Conservation (phyloP, 2,329 filamentous ascomycete genomes). For the Calonectria pseudoreteaudii region DNA sequence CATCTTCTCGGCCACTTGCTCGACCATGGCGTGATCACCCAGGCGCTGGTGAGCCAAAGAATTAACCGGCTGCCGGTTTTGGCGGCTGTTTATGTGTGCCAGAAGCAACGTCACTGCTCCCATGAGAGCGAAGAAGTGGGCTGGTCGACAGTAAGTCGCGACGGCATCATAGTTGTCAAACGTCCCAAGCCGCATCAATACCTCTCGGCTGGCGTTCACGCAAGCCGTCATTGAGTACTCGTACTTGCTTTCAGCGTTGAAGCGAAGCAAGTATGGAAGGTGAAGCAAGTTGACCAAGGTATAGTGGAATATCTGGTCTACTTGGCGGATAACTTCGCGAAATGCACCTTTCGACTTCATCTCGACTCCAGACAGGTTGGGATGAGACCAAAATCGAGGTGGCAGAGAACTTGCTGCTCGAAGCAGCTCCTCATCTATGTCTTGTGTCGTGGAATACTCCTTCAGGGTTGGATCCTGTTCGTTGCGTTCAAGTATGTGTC, state of each 20-base stretch:
- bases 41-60: slow-evolving; percentile 14
- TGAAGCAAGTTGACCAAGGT: slow-evolving; percentile 13
- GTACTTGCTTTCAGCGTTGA: not conserved
- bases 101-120: slow-evolving; percentile 16
- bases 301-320: slow-evolving; percentile 7
- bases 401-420: not conserved
- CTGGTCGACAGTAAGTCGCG: slow-evolving; percentile 4
- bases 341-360: not conserved
- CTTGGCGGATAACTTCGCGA: not conserved
- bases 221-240: slow-evolving; percentile 14
- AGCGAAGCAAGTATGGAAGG: slow-evolving; percentile 1
- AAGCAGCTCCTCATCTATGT: not conserved
- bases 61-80: not conserved
- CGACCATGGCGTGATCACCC: slow-evolving; percentile 17
- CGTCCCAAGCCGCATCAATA: slow-evolving; percentile 1
- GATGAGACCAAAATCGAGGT: not conserved
- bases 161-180: slow-evolving; percentile 10
- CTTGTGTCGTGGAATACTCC: not conserved
- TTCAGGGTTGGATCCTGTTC: not conserved
- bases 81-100: slow-evolving; percentile 11
- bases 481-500: slow-evolving; percentile 3
- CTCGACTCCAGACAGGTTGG: not conserved
- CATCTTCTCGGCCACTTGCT: slow-evolving; percentile 16
- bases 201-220: slow-evolving; percentile 19
- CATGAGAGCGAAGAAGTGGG: slow-evolving; percentile 22